phyloP scores from a whole-genome alignment of 202 grass and related monocot species.

The Carex arenaria region DNA sequence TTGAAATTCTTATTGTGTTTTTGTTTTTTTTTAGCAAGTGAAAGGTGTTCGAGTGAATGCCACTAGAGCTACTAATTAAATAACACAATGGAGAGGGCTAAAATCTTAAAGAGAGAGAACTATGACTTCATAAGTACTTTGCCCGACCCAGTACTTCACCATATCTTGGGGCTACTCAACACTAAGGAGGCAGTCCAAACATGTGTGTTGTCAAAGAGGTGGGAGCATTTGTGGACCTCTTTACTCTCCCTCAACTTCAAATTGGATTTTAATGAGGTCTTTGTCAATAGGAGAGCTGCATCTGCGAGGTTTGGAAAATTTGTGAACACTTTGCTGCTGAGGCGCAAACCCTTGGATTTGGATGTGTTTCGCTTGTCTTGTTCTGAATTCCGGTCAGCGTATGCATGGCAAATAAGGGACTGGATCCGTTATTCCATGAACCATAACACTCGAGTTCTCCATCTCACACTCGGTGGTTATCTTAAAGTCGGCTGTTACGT shows the following conservation, averaged over 20 bases:
- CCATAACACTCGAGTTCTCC: background rate
- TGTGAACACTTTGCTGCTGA: background rate
- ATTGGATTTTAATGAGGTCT: rapidly evolving
- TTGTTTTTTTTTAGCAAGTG: too few relatives aligned
- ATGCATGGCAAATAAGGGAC: background rate
- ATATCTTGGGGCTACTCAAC: background rate
- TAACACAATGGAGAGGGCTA: background rate
- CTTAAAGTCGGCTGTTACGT: too few relatives aligned
- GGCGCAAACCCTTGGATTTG: background rate
- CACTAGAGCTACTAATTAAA: too few relatives aligned
- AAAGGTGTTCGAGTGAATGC: too few relatives aligned
- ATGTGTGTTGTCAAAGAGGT: background rate
- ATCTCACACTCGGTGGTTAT: background rate
- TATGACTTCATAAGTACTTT: background rate
- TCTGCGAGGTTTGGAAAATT: background rate
- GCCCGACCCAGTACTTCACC: background rate
- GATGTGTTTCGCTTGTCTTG: background rate
- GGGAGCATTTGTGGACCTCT: background rate
- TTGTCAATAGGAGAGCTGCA: too few relatives aligned
- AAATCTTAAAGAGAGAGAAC: background rate
- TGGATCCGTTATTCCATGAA: background rate
- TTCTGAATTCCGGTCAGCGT: too few relatives aligned
- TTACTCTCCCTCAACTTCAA: background rate
- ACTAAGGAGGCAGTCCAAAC: background rate
- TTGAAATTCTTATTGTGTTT: too few relatives aligned